Conservation (phyloP, 495 filamentous ascomycete genomes). For the Daldinia loculata region DNA sequence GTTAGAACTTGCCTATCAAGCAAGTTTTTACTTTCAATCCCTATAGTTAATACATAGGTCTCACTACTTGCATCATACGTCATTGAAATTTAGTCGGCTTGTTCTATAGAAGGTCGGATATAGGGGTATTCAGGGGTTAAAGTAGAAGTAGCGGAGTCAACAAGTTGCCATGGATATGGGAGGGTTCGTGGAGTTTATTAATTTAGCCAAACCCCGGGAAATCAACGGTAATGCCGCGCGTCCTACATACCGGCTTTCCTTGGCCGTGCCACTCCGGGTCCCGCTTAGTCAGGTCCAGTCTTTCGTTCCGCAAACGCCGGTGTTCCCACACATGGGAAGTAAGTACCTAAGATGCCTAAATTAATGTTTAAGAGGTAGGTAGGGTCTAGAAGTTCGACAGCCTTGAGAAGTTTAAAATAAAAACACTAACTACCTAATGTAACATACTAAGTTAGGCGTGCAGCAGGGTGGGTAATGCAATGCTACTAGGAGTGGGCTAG, state of each 20-base stretch:
- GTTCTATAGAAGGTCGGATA: background rate
- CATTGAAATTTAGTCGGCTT: background rate
- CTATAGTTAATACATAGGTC: too few species aligned
- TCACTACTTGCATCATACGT: background rate
- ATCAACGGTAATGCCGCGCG: background rate
- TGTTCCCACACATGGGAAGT: background rate
- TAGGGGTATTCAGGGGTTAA: background rate
- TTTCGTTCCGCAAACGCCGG: slow-evolving; percentile 15
- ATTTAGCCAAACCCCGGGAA: background rate
- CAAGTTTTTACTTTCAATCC: too few species aligned
- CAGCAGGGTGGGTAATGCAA: slow-evolving; percentile 10
- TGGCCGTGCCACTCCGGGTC: background rate
- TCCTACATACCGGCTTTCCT: background rate
- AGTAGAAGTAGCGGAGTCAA: background rate
- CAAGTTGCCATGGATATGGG: background rate
- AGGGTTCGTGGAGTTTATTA: background rate
- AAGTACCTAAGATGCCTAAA: background rate
- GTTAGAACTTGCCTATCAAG: too few species aligned
- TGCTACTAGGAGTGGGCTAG: background rate
- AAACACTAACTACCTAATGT: too few species aligned
- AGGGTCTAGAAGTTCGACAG: slow-evolving; percentile 16
- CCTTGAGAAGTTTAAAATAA: background rate
- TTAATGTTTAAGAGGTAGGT: background rate
- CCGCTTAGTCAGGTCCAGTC: slow-evolving; percentile 3
- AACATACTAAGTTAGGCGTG: too few species aligned